Percentiles rank a stretch among this genome's conserved stretches.
These are phyloP conservation scores for Athelia sp. DNA, from an alignment of 1,284 basidiomycete genomes.

Conservation along the genomic window DNA sequence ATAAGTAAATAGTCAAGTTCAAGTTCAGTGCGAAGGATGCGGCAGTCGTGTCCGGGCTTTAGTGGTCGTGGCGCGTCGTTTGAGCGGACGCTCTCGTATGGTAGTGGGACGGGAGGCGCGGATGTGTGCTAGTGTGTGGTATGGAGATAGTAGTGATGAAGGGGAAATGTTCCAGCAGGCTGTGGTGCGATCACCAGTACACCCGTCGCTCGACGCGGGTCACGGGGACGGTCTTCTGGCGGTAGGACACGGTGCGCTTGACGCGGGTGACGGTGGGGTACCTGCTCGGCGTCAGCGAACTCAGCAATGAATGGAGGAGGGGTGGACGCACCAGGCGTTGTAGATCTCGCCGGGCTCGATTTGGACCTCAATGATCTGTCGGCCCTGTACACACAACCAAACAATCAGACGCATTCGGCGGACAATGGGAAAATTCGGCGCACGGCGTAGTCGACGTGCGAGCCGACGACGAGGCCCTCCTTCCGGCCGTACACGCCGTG, in stretches of 20 bases:
- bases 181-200: constrained; percentile 48
- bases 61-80: too few species aligned
- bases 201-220: constrained; percentile 62
- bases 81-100: too few species aligned
- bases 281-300: constrained; percentile 30
- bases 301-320: not conserved
- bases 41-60: too few species aligned
- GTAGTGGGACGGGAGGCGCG: too few species aligned
- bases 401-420: not conserved
- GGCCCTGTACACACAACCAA: constrained; percentile 45
- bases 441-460: constrained; percentile 64
- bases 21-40: not conserved
- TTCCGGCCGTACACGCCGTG: constrained; percentile 54
- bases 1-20: not conserved
- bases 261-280: constrained; percentile 71
- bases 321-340: constrained; percentile 51
- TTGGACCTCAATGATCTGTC: constrained; percentile 75
- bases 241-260: constrained; percentile 61
- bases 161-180: too few species aligned
- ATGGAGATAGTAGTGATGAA: too few species aligned
- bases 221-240: constrained; percentile 34
- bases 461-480: constrained; percentile 74
- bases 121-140: too few species aligned
- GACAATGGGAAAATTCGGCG: constrained; percentile 16
- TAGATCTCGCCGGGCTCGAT: constrained; percentile 64